Conservation (phyloP, 305 asterid species). For the Solanum hybrid region DNA sequence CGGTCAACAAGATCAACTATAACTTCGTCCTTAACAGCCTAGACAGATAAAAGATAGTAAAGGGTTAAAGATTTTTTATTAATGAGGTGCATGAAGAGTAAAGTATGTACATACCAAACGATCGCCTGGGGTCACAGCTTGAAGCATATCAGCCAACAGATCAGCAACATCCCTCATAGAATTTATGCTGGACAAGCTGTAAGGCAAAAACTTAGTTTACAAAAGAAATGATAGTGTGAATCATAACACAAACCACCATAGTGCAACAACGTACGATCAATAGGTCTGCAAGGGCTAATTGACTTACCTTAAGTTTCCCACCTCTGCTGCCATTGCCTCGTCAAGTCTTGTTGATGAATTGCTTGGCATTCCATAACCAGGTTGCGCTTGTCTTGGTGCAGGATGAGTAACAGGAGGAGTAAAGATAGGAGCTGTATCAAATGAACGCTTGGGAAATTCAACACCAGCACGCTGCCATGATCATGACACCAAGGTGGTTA, state of each 20-base stretch:
- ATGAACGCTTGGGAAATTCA: conserved; percentile 56
- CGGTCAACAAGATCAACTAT: conserved; percentile 84
- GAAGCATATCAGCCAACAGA: conserved; percentile 85
- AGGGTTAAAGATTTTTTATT: not conserved
- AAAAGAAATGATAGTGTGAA: not conserved
- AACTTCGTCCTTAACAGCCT: conserved; percentile 86
- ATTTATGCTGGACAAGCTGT: conserved; percentile 53
- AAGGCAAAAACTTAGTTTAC: not conserved
- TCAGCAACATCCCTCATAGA: conserved; percentile 64
- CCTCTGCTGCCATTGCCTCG: conserved; percentile 89
- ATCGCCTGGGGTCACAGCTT: conserved; percentile 64
- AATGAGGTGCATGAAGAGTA: conserved; percentile 3
- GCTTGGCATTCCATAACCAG: conserved; percentile 92
- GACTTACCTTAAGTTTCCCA: conserved; percentile 52
- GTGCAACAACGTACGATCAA: not conserved
- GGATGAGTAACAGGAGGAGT: conserved; percentile 78
- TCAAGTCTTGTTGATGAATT: conserved; percentile 84
- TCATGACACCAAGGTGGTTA: conserved; percentile 3
- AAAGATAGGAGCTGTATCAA: conserved; percentile 61
- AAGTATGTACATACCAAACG: conserved; percentile 36
- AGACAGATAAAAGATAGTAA: conserved; percentile 4
- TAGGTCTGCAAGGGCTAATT: not conserved
- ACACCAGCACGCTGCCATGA: conserved; percentile 65
- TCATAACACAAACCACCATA: not conserved
- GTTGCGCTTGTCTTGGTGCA: conserved; percentile 48